Percentiles rank a stretch among this genome's conserved stretches.
Evolutionary conservation across 2,329 filamentous ascomycete genomes (phyloP).

Genomic region (Daldinia eschscholtzii): DNA sequence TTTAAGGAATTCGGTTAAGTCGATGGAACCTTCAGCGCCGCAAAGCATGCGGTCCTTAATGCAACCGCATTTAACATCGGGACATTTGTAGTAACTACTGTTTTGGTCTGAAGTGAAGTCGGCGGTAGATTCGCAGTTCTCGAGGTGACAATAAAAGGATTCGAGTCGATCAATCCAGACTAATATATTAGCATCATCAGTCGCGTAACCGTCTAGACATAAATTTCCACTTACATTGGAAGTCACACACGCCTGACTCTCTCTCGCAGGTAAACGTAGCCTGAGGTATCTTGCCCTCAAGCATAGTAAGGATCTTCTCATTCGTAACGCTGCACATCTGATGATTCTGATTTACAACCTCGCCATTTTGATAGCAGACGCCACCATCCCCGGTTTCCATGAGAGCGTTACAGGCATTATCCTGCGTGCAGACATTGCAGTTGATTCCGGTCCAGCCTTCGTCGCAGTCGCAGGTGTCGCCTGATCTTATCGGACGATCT

Average conservation of each 20-base stretch:
- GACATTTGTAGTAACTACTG: constrained; percentile 85
- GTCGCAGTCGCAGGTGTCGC: constrained; percentile 83
- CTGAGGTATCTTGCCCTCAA: constrained; percentile 87
- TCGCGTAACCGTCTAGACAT: background rate
- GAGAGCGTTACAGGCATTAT: constrained; percentile 87
- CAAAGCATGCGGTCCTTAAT: constrained; percentile 94
- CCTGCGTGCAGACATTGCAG: constrained; percentile 91
- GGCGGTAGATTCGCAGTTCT: constrained; percentile 80
- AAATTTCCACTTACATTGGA: constrained; percentile 79
- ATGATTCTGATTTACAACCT: constrained; percentile 93
- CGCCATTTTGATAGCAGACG: constrained; percentile 91
- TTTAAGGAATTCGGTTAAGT: constrained; percentile 89
- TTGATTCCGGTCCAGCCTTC: constrained; percentile 97
- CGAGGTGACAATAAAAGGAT: constrained; percentile 94
- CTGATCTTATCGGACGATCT: constrained; percentile 80
- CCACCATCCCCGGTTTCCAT: constrained; percentile 86
- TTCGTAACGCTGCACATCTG: constrained; percentile 99
- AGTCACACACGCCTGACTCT: constrained; percentile 83
- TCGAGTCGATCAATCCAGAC: constrained; percentile 96
- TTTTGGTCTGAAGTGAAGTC: constrained; percentile 79
- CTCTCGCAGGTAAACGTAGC: constrained; percentile 93
- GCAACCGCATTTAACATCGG: constrained; percentile 87
- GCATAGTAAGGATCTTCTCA: constrained; percentile 87
- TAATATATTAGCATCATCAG: constrained; percentile 53
- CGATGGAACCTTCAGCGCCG: constrained; percentile 89